phyloP scores from a whole-genome alignment of 208 protist species.

The Acanthamoeba royreba region DNA sequence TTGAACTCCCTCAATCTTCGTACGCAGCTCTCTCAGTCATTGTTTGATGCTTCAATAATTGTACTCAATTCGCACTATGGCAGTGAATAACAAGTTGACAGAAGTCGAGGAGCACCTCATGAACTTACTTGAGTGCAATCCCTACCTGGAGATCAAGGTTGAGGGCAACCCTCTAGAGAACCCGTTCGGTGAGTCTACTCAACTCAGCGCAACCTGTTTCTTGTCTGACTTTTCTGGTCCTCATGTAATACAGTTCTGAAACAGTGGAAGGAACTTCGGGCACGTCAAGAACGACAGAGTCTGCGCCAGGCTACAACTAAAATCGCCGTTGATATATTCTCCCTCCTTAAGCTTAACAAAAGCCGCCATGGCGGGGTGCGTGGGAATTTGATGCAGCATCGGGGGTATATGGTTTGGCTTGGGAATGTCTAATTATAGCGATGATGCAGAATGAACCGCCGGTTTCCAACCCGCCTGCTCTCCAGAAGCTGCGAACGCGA shows the following conservation, averaged over 20 bases:
- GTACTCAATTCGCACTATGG: neutral
- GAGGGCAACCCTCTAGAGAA: neutral
- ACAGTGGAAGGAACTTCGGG: neutral
- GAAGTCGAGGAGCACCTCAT: neutral
- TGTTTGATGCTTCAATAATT: neutral
- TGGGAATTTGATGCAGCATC: too few species aligned
- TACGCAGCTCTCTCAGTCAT: neutral
- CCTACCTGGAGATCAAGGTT: neutral
- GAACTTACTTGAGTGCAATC: neutral
- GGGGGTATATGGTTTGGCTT: too few species aligned
- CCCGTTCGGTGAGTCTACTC: neutral
- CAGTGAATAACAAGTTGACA: neutral
- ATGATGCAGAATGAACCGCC: too few species aligned
- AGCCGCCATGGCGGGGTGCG: neutral
- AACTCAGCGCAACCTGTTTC: neutral
- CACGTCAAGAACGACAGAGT: neutral
- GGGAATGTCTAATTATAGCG: too few species aligned
- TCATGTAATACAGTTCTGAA: neutral
- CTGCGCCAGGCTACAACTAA: neutral
- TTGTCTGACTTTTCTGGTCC: too few species aligned
- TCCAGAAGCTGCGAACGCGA: too few species aligned
- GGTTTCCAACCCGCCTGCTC: too few species aligned
- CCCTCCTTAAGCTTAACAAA: neutral
- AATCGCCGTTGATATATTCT: neutral
- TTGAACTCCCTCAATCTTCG: neutral